Conservation (phyloP, 768 basidiomycete genomes). For the Hericium alpestre region DNA sequence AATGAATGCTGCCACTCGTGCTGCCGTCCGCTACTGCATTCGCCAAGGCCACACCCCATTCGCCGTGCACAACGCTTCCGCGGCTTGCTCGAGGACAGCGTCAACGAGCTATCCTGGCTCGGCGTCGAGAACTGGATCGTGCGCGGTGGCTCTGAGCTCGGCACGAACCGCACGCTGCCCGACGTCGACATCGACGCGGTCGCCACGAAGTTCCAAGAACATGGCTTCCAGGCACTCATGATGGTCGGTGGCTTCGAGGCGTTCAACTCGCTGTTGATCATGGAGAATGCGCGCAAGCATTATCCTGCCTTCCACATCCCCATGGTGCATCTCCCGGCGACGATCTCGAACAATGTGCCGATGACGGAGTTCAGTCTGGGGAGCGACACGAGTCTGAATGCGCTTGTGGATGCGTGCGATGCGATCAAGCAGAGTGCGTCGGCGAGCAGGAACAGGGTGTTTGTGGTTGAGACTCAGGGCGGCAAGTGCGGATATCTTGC, state of each 20-base stretch:
- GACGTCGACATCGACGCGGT: slow-evolving; percentile 79
- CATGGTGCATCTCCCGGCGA: slow-evolving; percentile 92
- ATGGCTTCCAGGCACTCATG: slow-evolving; percentile 66
- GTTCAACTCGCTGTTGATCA: slow-evolving; percentile 64
- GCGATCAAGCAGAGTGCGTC: slow-evolving; percentile 98
- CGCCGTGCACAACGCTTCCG: slow-evolving; percentile 90
- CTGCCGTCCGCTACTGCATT: slow-evolving; percentile 87
- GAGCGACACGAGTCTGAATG: slow-evolving; percentile 95
- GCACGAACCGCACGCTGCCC: slow-evolving; percentile 87
- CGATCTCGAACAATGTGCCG: slow-evolving; percentile 97
- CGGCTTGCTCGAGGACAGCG: slow-evolving; percentile 82
- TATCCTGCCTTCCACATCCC: slow-evolving; percentile 95
- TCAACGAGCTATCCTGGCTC: slow-evolving; percentile 86
- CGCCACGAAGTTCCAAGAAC: slow-evolving; percentile 85
- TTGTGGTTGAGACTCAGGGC: slow-evolving; percentile 96
- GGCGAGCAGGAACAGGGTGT: slow-evolving; percentile 91
- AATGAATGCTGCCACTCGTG: slow-evolving; percentile 96
- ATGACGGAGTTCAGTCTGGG: slow-evolving; percentile 94
- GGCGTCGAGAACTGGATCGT: slow-evolving; percentile 95
- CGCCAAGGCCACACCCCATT: slow-evolving; percentile 89
- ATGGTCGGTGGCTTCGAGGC: slow-evolving; percentile 97
- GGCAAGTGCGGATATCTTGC: slow-evolving; percentile 95
- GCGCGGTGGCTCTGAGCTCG: slow-evolving; percentile 94
- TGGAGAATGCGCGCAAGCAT: slow-evolving; percentile 70
- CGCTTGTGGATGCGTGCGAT: slow-evolving; percentile 94